Base-by-base conservation (phyloP, 2,329 filamentous ascomycete genomes). In the Podosphaera leucotricha region DNA sequence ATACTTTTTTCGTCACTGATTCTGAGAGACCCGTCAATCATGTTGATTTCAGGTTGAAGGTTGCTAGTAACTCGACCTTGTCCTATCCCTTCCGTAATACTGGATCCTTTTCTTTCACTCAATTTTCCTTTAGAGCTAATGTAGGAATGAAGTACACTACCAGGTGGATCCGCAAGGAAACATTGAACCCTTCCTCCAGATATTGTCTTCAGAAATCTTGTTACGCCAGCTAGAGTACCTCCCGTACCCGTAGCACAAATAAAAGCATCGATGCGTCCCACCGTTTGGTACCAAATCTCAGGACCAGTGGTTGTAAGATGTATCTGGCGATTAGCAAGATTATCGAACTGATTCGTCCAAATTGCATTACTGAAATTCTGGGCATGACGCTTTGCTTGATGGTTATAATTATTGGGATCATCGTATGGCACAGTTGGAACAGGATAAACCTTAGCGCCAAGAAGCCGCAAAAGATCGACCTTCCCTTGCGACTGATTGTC, bases 331-430 rank as follows among this genome's bases (percentile, higher is more conserved):
- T 98, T 98, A 44, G 90, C 90, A 43, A 71, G 76, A 66, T 98
- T 98, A 61, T 98, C 90, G 64, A 98, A 98, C 64, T 98, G 90
- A 63, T 98, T 92, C 38, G 90, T 98, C 90, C 90, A 98, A 13
- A 95, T 86, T 7, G 87, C 85, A 55, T 90, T 90, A 15, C 83
- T 77, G 10, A 19, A 7, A 13, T 19, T 26, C 1, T 24, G 10
- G n/a, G 90, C 90, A 62, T 95, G 87, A 37, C 87, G 68, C 47
- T 71, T 72, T 3, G 90, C 90, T 66, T 93, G 87, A 64, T 95
- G 87, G 65, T 98, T 98, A 70, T 95, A 98, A 65, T 98, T 98
- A 38, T 85, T 68, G 15, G 85, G 83, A 65, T 95, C 83, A 50
- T 95, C 86, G 57, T 92, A 95, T 2, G 90, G 79, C 15, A 95